Evolutionary conservation across 1,284 basidiomycete species (phyloP), one percentile per base, ranked within the genome.

Genomic region (Trametes versicolor): DNA sequence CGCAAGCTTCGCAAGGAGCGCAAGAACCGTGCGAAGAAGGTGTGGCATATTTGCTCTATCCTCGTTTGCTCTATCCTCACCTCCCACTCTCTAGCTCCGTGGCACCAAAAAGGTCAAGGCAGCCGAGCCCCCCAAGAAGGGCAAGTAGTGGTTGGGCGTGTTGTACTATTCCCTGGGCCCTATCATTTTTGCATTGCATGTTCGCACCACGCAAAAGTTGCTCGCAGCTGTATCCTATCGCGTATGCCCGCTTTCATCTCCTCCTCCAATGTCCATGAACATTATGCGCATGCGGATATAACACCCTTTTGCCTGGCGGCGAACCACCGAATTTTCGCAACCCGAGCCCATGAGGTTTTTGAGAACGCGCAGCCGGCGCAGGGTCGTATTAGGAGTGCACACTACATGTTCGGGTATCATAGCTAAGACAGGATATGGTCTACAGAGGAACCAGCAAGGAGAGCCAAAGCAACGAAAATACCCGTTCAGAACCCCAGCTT

Each of bases 1-100:
- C 94, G 98, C 77, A 99, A 99, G 83, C 91, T 99, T 81, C 92
- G 98, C 82, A 99, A 99, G 87, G 98, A 99, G 88, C 90, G 98
- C 77, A 99, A 99, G 91, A 99, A 99, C 86, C 92, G 98, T 80
- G 88, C 93, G 70, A 98, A 98, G 92, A 98, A 98, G 92, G 96
- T 94, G 63, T 21, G 81, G 75, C 25, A 21, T 2, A 10, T 5
- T 23, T 10, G 8, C 39, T 37, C 62, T 54, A 17, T 43, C 56
- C 29, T 12, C 43, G 43, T 13, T 1, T 10, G 4, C 19, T 2
- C 23, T n/a, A 7, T 41, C 13, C 34, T 54, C 27, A 58, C 21
- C 47, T 27, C 60, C 58, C 49, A 25, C 60, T 55, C 50, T 68
- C 23, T 69, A 96, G 94, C 79, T 95, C 81, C 94, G 94, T 77